A percentile compares a stretch with the other conserved stretches of the same genome.
These are phyloP conservation scores for Lantana camara DNA, from an alignment of 257 asterid species.

Conservation along the genomic window DNA sequence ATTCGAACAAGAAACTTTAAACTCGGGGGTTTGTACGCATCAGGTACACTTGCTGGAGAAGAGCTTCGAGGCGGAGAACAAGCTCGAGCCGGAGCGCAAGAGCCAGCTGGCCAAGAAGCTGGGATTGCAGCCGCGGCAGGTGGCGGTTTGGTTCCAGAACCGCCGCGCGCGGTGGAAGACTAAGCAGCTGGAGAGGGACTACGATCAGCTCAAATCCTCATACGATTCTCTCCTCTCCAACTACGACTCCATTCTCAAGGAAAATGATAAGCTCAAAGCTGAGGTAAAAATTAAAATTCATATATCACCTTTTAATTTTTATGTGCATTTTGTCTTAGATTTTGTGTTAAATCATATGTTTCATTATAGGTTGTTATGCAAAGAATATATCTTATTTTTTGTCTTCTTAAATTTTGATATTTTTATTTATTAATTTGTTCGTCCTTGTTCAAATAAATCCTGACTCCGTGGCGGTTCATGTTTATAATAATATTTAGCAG, in stretches of 20 bases:
- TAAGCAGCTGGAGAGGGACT: slow-evolving; percentile 92
- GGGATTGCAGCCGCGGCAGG: slow-evolving; percentile 96
- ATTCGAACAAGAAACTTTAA: too few species aligned
- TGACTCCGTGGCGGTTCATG: too few species aligned
- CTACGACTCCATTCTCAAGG: slow-evolving; percentile 73
- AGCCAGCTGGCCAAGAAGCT: slow-evolving; percentile 89
- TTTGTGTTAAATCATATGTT: too few species aligned
- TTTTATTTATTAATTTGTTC: too few species aligned
- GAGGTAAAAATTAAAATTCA: slow-evolving; percentile 60
- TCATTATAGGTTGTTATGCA: too few species aligned
- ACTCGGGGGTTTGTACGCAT: neutral
- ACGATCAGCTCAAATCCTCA: slow-evolving; percentile 82
- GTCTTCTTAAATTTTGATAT: too few species aligned
- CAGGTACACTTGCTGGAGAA: slow-evolving; percentile 94
- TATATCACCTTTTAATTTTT: too few species aligned
- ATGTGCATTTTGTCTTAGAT: too few species aligned
- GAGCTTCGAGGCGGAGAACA: slow-evolving; percentile 94
- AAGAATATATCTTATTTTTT: too few species aligned
- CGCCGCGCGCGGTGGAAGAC: slow-evolving; percentile 99
- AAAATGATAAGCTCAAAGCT: slow-evolving; percentile 81
- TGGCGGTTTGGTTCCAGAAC: slow-evolving; percentile 99
- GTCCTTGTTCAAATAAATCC: too few species aligned
- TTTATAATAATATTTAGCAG: too few species aligned
- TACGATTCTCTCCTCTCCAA: slow-evolving; percentile 75
- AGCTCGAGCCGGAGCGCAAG: slow-evolving; percentile 96